phyloP scores from a whole-genome alignment of 805 yeast genomes.

The Nakazawaea anatomiae region DNA sequence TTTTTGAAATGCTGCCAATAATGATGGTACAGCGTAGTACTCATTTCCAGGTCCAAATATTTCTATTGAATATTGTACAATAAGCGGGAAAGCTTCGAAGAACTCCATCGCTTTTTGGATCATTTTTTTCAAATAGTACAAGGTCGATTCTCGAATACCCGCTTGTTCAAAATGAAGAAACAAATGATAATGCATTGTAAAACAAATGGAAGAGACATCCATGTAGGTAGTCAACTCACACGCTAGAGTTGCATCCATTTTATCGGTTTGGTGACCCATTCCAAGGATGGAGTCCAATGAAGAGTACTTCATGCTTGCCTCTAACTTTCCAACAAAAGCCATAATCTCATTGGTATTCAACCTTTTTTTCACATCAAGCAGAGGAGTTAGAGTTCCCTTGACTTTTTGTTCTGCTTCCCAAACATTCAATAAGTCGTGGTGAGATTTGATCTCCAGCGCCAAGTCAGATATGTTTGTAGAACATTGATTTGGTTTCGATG shows the following conservation, averaged over 20 bases:
- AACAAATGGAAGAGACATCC: conserved; percentile 9
- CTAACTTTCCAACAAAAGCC: neutral
- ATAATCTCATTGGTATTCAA: neutral
- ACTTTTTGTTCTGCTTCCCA: conserved; percentile 16
- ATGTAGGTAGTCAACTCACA: neutral
- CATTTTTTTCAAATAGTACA: conserved; percentile 16
- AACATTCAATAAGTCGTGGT: conserved; percentile 16
- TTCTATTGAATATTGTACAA: neutral
- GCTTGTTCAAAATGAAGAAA: conserved; percentile 30
- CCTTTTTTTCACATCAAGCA: conserved; percentile 18
- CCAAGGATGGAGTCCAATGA: neutral
- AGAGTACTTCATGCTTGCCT: neutral
- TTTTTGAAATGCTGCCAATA: neutral
- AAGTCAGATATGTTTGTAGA: conserved; percentile 22
- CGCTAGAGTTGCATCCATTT: neutral
- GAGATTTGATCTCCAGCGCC: conserved; percentile 29
- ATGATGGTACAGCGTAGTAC: neutral
- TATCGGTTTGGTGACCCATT: too few relatives aligned
- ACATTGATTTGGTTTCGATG: conserved; percentile 26
- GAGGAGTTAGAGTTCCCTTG: conserved; percentile 18
- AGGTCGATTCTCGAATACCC: conserved; percentile 28
- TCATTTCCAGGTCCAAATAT: neutral
- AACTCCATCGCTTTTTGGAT: too few relatives aligned
- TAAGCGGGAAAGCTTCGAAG: neutral
- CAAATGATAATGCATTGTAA: conserved; percentile 35